A percentile compares a stretch with the other conserved stretches of the same genome.
Evolutionary conservation across 768 basidiomycete species (phyloP).

Genomic region (Scleroderma bovista): DNA sequence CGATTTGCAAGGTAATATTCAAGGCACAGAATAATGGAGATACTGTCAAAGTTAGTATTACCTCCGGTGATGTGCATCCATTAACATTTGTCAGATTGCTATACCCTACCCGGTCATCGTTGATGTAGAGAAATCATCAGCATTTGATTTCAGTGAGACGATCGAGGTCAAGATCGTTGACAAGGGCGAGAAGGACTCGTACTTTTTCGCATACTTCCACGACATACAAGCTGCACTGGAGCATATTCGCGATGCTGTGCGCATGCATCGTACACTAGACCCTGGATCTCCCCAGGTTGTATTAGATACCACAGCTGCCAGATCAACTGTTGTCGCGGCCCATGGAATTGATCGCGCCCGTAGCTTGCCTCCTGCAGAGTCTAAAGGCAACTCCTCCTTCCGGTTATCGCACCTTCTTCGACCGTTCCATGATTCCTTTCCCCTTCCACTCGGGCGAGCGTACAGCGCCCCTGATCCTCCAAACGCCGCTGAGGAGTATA

Average conservation of each 20-base stretch:
- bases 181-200: constrained; percentile 75
- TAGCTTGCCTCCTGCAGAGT: constrained; percentile 31
- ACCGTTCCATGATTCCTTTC: constrained; percentile 57
- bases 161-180: constrained; percentile 92
- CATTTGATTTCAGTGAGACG: constrained; percentile 94
- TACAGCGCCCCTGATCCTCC: constrained; percentile 28
- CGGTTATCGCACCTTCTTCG: constrained; percentile 59
- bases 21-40: constrained; percentile 96
- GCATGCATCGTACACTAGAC: constrained; percentile 39
- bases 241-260: constrained; percentile 75
- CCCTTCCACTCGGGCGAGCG: constrained; percentile 32
- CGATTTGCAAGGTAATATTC: constrained; percentile 90
- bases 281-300: constrained; percentile 27
- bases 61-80: neutral
- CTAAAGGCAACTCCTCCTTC: constrained; percentile 44
- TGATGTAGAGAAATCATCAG: constrained; percentile 82
- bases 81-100: constrained; percentile 56
- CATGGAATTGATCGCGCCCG: constrained; percentile 36
- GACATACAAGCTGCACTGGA: constrained; percentile 72
- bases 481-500: constrained; percentile 56
- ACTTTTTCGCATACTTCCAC: constrained; percentile 94
- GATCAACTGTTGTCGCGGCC: constrained; percentile 23
- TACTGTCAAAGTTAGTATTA: constrained; percentile 71
- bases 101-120: constrained; percentile 88
- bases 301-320: constrained; percentile 55